Conservation (phyloP, 345 rosid species). For the Lagerstroemia speciosa region DNA sequence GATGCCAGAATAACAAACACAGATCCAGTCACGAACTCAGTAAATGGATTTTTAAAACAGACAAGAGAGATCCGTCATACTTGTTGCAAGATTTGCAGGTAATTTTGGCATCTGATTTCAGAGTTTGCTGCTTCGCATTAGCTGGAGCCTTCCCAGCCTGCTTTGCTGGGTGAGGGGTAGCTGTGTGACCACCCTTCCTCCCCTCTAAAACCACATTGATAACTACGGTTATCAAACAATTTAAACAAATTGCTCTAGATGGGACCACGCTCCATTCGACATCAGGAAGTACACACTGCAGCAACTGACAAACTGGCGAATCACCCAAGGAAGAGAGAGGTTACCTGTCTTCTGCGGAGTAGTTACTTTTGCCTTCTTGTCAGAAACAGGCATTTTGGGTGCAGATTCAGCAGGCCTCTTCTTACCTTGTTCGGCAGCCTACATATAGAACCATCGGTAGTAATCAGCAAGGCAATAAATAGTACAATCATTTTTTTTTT, state of each 20-base stretch:
- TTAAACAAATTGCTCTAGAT: background rate
- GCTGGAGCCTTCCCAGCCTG: slow-evolving; percentile 38
- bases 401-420: slow-evolving; percentile 49
- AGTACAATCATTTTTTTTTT: background rate
- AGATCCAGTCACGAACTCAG: background rate
- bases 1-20: slow-evolving; percentile 7
- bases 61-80: no score
- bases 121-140: slow-evolving; percentile 26
- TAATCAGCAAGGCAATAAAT: no score
- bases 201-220: slow-evolving; percentile 37
- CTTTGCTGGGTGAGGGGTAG: slow-evolving; percentile 86
- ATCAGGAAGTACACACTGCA: no score
- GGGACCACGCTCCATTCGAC: background rate
- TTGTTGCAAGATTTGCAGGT: slow-evolving; percentile 65
- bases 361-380: slow-evolving; percentile 49
- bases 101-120: slow-evolving; percentile 60
- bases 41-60: no score
- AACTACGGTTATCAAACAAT: background rate
- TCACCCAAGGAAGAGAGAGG: background rate
- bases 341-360: slow-evolving; percentile 49
- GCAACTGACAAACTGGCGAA: background rate
- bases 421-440: slow-evolving; percentile 40
- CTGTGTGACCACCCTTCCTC: slow-evolving; percentile 69
- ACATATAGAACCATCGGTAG: background rate
- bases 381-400: slow-evolving; percentile 35